Percentiles rank a stretch among this genome's conserved stretches.
These are phyloP conservation scores for Zygosaccharomyces kombuchaensis DNA, from an alignment of 805 yeast genomes.

Conservation along the genomic window DNA sequence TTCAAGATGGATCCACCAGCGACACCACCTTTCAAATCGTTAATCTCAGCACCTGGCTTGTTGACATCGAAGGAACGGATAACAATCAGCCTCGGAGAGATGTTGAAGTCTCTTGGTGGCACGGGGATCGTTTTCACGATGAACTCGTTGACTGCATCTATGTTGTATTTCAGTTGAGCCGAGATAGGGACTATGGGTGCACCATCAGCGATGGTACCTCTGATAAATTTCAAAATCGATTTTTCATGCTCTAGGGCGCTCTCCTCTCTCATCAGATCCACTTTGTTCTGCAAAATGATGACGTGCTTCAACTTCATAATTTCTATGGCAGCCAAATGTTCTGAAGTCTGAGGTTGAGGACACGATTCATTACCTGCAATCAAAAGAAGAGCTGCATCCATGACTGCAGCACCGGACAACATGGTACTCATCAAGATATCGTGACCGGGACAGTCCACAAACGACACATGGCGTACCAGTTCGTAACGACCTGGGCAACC, in stretches of 20 bases:
- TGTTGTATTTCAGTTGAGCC: constrained; percentile 97
- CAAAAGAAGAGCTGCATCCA: constrained; percentile 96
- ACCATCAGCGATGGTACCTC: constrained; percentile 98
- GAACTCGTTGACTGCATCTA: constrained; percentile 96
- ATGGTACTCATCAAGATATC: constrained; percentile 99
- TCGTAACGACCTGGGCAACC: constrained; percentile 88
- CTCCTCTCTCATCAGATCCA: constrained; percentile 97
- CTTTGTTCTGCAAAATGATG: constrained; percentile 94
- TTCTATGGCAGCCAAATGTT: constrained; percentile 98
- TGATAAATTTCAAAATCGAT: constrained; percentile 84
- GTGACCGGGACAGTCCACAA: constrained; percentile 99
- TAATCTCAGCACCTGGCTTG: constrained; percentile 97
- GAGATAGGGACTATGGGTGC: constrained; percentile 99
- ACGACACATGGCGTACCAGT: constrained; percentile 92
- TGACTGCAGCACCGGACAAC: constrained; percentile 99
- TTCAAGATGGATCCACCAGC: constrained; percentile 98
- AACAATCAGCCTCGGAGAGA: constrained; percentile 91
- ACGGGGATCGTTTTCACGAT: constrained; percentile 92
- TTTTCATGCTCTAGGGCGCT: constrained; percentile 93
- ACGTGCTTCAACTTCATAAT: constrained; percentile 98
- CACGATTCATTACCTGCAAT: constrained; percentile 99
- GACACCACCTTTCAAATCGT: constrained; percentile 98
- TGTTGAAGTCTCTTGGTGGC: constrained; percentile 90
- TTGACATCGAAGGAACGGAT: constrained; percentile 98
- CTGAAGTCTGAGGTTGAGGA: constrained; percentile 99